Percentiles rank a stretch among this genome's conserved stretches.
phyloP scores from a whole-genome alignment of 139 green algal genomes.

The Chlamydomonas sp. region DNA sequence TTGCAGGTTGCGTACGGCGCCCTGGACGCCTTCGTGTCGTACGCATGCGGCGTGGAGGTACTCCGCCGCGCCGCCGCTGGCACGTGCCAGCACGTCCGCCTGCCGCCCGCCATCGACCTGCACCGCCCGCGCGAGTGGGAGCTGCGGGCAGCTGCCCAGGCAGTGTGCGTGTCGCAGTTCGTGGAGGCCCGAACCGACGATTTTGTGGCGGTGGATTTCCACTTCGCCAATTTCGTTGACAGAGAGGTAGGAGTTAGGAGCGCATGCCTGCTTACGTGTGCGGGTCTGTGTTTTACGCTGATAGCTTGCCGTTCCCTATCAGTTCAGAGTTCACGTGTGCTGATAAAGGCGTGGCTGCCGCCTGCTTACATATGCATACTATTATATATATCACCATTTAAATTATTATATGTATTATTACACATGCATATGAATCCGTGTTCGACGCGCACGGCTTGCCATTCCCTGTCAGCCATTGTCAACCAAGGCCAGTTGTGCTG shows the following conservation, averaged over 20 bases:
- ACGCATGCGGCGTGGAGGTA: slow-evolving; percentile 10
- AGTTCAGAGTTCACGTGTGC: background rate
- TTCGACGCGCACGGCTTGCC: no score
- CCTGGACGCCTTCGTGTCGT: slow-evolving; percentile 42
- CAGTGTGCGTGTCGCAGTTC: background rate
- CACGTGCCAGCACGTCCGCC: no score
- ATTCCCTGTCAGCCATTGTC: no score
- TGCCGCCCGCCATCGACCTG: slow-evolving; percentile 2
- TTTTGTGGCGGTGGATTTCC: background rate
- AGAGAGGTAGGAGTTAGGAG: no score
- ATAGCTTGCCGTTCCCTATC: background rate
- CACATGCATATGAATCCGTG: no score
- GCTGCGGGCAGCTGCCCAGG: background rate
- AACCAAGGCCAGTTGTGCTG: no score
- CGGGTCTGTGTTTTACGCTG: background rate
- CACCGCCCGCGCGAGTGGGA: background rate
- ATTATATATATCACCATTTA: no score
- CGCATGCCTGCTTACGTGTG: no score
- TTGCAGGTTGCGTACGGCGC: slow-evolving; percentile 24
- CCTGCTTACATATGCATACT: no score
- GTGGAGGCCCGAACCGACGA: background rate
- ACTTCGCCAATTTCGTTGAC: no score
- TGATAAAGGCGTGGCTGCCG: background rate
- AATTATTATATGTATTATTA: no score
- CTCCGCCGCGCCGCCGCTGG: background rate